Evolutionary conservation across 139 green algal species (phyloP).

Genomic region (Asterochloris sp.): DNA sequence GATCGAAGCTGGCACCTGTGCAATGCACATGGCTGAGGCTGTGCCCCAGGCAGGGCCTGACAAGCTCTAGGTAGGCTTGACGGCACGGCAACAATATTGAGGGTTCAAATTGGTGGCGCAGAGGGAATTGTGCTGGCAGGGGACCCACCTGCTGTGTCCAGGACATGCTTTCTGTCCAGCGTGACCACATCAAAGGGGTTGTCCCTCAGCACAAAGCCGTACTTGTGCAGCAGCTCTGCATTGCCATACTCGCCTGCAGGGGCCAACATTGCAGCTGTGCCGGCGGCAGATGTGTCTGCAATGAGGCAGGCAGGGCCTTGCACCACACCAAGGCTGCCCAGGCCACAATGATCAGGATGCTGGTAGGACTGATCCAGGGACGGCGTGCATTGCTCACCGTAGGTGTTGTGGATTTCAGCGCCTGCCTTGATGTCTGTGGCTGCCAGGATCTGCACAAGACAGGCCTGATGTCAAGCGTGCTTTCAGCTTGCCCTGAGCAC

Average conservation of each 20-base stretch:
- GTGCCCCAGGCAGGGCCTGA: neutral
- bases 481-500: too few species aligned
- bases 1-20: neutral
- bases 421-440: slow-evolving; percentile 39
- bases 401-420: slow-evolving; percentile 64
- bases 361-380: neutral
- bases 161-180: slow-evolving; percentile 25
- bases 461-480: too few species aligned
- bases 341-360: neutral
- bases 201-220: slow-evolving; percentile 56
- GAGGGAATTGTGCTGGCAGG: slow-evolving; percentile 2
- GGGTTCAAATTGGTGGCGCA: slow-evolving; percentile 7
- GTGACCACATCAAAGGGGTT: slow-evolving; percentile 46
- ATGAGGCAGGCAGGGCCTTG: neutral
- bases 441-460: slow-evolving; percentile 59
- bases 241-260: slow-evolving; percentile 50
- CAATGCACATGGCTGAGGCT: neutral
- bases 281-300: neutral
- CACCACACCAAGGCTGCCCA: neutral
- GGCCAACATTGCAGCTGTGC: slow-evolving; percentile 9
- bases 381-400: slow-evolving; percentile 8
- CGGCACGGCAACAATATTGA: neutral
- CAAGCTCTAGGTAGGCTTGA: neutral
- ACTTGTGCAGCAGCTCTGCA: slow-evolving; percentile 55
- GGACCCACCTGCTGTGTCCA: slow-evolving; percentile 10